A percentile compares a stretch with the other conserved stretches of the same genome.
Conservation (phyloP, 2,329 filamentous ascomycete species). For the Fusarium nanum region DNA sequence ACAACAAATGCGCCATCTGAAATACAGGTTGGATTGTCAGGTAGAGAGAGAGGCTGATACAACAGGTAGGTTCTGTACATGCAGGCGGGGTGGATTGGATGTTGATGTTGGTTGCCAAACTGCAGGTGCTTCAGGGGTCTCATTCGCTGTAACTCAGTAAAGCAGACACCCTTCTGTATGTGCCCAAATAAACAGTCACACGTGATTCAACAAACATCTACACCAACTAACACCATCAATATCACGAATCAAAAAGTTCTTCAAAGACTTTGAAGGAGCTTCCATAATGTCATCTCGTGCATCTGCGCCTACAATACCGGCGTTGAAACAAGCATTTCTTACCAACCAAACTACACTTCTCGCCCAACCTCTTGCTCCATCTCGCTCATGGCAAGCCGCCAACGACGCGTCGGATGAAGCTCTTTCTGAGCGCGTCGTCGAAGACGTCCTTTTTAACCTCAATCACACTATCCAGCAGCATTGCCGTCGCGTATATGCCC, state of each 20-base stretch:
- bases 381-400: constrained; percentile 62
- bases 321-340: constrained; percentile 74
- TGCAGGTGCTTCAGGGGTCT: background rate
- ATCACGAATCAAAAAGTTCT: background rate
- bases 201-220: constrained; percentile 26
- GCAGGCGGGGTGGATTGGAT: no score
- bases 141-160: background rate
- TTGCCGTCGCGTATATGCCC: constrained; percentile 72
- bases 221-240: background rate
- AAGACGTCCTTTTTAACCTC: constrained; percentile 68
- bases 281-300: constrained; percentile 22
- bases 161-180: background rate
- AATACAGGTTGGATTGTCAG: background rate
- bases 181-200: background rate
- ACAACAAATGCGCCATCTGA: background rate
- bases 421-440: constrained; percentile 62
- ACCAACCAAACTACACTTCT: constrained; percentile 71
- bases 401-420: constrained; percentile 57
- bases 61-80: background rate
- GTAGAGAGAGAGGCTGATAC: background rate
- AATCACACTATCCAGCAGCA: constrained; percentile 74
- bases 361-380: constrained; percentile 67
- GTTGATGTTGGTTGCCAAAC: background rate
- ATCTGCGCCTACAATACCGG: constrained; percentile 65
- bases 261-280: background rate